These are phyloP conservation scores for Scedosporium dehoogii DNA, from an alignment of 2,329 filamentous ascomycete species.

Conservation along the genomic window DNA sequence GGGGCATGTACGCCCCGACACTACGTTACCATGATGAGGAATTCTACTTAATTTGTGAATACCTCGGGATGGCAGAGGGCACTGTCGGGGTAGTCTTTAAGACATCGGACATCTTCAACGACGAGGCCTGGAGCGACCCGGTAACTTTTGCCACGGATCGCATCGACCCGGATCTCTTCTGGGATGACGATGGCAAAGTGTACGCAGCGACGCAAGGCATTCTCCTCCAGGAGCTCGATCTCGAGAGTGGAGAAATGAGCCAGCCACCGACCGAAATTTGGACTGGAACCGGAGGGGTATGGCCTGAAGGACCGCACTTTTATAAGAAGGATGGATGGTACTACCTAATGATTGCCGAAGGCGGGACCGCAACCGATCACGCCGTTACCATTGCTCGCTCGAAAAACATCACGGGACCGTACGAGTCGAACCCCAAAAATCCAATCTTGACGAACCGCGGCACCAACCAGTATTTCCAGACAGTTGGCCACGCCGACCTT, in stretches of 20 bases:
- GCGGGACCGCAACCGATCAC: conserved; percentile 30
- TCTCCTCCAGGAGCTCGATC: conserved; percentile 18
- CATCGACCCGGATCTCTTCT: conserved; percentile 38
- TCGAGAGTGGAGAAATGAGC: conserved; percentile 23
- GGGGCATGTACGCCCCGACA: conserved; percentile 26
- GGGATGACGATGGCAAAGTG: conserved; percentile 43
- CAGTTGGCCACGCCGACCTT: conserved; percentile 32
- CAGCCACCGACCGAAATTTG: conserved; percentile 25
- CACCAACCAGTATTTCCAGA: conserved; percentile 29
- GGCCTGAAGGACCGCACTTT: conserved; percentile 31
- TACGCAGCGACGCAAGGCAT: conserved; percentile 31
- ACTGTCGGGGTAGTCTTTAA: conserved; percentile 11
- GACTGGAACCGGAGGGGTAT: conserved; percentile 29
- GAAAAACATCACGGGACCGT: conserved; percentile 28
- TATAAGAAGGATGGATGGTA: conserved; percentile 33
- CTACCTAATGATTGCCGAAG: conserved; percentile 38
- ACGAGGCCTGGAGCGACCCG: conserved; percentile 16
- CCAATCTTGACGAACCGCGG: conserved; percentile 32
- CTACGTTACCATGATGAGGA: conserved; percentile 24
- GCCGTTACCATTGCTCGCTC: conserved; percentile 28
- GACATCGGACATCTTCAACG: conserved; percentile 13
- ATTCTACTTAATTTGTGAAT: conserved; percentile 14
- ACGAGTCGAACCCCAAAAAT: conserved; percentile 28
- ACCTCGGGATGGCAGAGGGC: conserved; percentile 9
- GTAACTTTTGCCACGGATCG: conserved; percentile 14